Conservation (phyloP, 1,139 yeast genomes). For the Suhomyces guaymorum region DNA sequence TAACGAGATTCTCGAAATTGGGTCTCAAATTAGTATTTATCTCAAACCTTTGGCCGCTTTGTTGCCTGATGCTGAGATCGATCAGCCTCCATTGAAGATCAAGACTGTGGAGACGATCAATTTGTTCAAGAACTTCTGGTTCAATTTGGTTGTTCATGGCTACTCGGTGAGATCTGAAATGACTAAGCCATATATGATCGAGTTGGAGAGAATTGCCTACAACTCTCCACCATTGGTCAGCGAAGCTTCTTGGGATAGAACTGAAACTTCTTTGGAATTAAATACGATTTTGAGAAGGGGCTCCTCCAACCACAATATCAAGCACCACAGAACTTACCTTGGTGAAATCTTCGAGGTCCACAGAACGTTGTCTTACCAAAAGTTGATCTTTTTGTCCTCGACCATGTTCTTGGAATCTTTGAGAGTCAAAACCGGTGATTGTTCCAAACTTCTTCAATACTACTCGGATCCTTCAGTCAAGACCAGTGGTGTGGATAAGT, state of each 20-base stretch:
- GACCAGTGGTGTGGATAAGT: conserved; percentile 70
- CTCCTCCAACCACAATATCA: conserved; percentile 78
- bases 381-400: conserved; percentile 86
- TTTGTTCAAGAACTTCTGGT: conserved; percentile 89
- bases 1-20: conserved; percentile 73
- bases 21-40: conserved; percentile 67
- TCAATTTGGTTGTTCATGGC: conserved; percentile 90
- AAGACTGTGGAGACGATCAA: conserved; percentile 49
- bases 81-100: conserved; percentile 38
- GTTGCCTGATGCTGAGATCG: conserved; percentile 57
- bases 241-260: conserved; percentile 78
- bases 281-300: conserved; percentile 91
- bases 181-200: conserved; percentile 45
- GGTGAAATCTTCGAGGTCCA: conserved; percentile 53
- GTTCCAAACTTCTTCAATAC: conserved; percentile 72
- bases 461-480: conserved; percentile 84
- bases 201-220: conserved; percentile 73
- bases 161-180: conserved; percentile 63
- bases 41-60: conserved; percentile 75
- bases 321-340: conserved; percentile 66
- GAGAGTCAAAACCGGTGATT: conserved; percentile 78
- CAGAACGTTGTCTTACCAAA: conserved; percentile 68
- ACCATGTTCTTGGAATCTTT: conserved; percentile 75
- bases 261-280: conserved; percentile 89
- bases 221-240: conserved; percentile 92